Evolutionary conservation across 805 yeast genomes (phyloP).

Genomic region (Barnettozyma populi): DNA sequence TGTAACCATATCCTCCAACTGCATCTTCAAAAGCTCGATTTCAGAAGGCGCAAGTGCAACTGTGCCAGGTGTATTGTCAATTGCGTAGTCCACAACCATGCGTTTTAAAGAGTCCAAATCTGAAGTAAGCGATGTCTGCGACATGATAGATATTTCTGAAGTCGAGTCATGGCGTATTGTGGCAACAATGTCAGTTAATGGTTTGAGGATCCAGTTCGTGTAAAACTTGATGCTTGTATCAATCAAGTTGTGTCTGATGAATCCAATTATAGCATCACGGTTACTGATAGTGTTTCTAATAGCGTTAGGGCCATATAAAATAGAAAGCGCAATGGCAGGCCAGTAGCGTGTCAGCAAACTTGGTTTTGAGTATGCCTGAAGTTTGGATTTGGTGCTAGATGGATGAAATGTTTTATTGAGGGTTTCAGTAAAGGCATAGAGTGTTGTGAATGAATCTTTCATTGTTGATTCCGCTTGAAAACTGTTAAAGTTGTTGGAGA

Average conservation of each 20-base stretch:
- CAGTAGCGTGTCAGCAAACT: constrained; percentile 49
- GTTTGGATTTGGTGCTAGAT: neutral
- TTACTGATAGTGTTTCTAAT: constrained; percentile 40
- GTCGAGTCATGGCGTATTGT: constrained; percentile 83
- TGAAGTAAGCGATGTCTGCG: constrained; percentile 70
- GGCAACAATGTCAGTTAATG: constrained; percentile 61
- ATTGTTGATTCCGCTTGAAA: neutral
- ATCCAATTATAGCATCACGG: constrained; percentile 45
- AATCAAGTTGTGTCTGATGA: constrained; percentile 53
- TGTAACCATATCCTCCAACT: constrained; percentile 45
- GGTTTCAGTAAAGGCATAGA: neutral
- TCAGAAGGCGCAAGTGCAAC: constrained; percentile 18
- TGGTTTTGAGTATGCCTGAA: constrained; percentile 30
- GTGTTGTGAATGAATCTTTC: neutral
- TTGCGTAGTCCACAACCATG: constrained; percentile 75
- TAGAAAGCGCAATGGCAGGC: constrained; percentile 45
- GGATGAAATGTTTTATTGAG: neutral
- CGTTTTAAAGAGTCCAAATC: constrained; percentile 79
- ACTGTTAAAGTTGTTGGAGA: neutral
- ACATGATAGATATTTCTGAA: constrained; percentile 67
- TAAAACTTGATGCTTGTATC: constrained; percentile 66
- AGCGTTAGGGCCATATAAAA: constrained; percentile 51
- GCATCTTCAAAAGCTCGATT: constrained; percentile 18
- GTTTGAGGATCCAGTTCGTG: constrained; percentile 78
- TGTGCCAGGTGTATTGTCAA: constrained; percentile 27